These are phyloP conservation scores for Saccharomycopsis guyanensis DNA, from an alignment of 805 yeast genomes.

Conservation along the genomic window DNA sequence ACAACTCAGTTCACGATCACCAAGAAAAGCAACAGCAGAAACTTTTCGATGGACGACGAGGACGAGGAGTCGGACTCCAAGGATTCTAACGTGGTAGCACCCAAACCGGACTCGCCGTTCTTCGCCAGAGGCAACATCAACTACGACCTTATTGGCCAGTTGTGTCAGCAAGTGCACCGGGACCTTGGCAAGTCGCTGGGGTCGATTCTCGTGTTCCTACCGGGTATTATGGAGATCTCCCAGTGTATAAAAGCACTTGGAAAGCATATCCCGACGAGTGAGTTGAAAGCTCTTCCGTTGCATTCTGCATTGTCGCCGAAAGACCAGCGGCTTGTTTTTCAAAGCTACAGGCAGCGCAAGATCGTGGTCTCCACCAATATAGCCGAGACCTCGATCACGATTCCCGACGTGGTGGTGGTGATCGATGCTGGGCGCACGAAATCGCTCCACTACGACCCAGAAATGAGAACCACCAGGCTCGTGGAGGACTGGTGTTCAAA, in stretches of 20 bases:
- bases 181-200: conserved; percentile 47
- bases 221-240: conserved; percentile 85
- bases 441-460: conserved; percentile 61
- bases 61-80: conserved; percentile 21
- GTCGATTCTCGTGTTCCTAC: conserved; percentile 76
- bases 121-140: conserved; percentile 65
- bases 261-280: conserved; percentile 26
- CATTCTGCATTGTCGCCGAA: conserved; percentile 82
- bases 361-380: conserved; percentile 86
- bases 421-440: conserved; percentile 85
- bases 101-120: conserved; percentile 58
- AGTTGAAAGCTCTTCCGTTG: conserved; percentile 43
- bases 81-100: conserved; percentile 38
- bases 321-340: conserved; percentile 77
- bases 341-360: conserved; percentile 50
- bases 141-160: conserved; percentile 57
- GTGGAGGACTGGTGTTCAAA: conserved; percentile 81
- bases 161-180: conserved; percentile 47
- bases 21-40: conserved; percentile 14
- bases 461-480: conserved; percentile 59
- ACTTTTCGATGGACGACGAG: conserved; percentile 23
- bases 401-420: conserved; percentile 89
- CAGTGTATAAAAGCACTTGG: conserved; percentile 40
- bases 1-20: conserved; percentile 48
- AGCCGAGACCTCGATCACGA: conserved; percentile 96